Conservation (phyloP, 148 eudicot species). For the Fagopyrum homotropicum region DNA sequence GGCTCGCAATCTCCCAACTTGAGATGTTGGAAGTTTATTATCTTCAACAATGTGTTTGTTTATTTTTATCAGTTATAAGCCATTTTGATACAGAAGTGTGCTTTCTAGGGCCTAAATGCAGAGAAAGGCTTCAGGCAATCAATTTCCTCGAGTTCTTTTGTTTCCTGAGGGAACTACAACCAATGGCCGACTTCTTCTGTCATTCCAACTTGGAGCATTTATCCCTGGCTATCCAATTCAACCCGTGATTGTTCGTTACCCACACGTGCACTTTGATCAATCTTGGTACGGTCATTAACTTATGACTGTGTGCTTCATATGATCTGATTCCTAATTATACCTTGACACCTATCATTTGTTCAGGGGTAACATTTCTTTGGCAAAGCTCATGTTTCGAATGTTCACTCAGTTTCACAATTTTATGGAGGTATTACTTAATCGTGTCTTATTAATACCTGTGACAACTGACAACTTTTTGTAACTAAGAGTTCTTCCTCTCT, state of each 20-base stretch:
- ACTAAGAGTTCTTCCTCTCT: neutral
- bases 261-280: constrained; percentile 92
- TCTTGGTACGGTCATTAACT: constrained; percentile 49
- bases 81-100: constrained; percentile 93
- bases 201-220: constrained; percentile 97
- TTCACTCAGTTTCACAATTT: constrained; percentile 68
- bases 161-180: constrained; percentile 99
- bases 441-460: neutral
- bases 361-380: constrained; percentile 75
- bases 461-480: neutral
- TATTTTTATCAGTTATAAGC: constrained; percentile 56
- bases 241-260: constrained; percentile 86
- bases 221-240: constrained; percentile 87
- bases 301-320: constrained; percentile 9
- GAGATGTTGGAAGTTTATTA: too few species aligned
- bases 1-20: too few species aligned
- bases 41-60: too few species aligned
- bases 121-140: constrained; percentile 89
- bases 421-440: constrained; percentile 50
- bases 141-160: constrained; percentile 79
- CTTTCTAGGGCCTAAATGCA: constrained; percentile 92
- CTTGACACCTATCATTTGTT: constrained; percentile 10
- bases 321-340: neutral
- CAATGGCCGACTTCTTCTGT: constrained; percentile 76
- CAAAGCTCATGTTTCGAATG: constrained; percentile 70